Percentiles rank a stretch among this genome's conserved stretches.
Conservation (phyloP, 2,329 filamentous ascomycete species). For the Colletotrichum coccodes region DNA sequence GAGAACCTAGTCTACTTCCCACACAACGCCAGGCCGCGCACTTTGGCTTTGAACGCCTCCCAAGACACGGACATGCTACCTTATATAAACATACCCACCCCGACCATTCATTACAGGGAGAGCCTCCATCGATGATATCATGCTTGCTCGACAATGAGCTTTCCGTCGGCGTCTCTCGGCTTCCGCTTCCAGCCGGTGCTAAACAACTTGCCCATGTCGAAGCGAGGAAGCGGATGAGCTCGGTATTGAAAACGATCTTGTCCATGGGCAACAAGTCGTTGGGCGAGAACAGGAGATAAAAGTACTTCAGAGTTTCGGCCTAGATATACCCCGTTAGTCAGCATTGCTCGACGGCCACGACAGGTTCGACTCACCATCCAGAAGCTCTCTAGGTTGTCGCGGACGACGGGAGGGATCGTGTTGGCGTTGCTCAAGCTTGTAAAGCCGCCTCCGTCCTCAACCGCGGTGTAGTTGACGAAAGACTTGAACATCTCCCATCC, state of each 20-base stretch:
- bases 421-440: constrained; percentile 83
- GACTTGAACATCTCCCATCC: constrained; percentile 98
- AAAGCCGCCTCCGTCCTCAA: constrained; percentile 82
- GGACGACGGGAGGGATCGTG: constrained; percentile 71
- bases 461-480: constrained; percentile 86
- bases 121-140: constrained; percentile 14
- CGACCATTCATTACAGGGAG: constrained; percentile 11
- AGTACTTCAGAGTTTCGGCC: constrained; percentile 98
- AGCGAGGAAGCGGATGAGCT: constrained; percentile 92
- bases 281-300: constrained; percentile 93
- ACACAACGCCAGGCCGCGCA: constrained; percentile 19
- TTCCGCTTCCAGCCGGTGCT: constrained; percentile 85
- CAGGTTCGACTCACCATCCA: constrained; percentile 78
- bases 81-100: constrained; percentile 17
- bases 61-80: constrained; percentile 20
- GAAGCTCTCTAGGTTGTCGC: constrained; percentile 99
- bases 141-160: constrained; percentile 41
- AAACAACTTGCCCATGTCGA: constrained; percentile 82
- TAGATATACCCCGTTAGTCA: constrained; percentile 43
- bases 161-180: constrained; percentile 61
- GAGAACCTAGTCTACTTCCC: constrained; percentile 3
- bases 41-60: background rate
- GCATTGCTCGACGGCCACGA: background rate
- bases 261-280: constrained; percentile 85
- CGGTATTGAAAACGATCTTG: constrained; percentile 92